Base-by-base conservation (phyloP, 2,329 filamentous ascomycete species). In the Alternaria ventricosa region DNA sequence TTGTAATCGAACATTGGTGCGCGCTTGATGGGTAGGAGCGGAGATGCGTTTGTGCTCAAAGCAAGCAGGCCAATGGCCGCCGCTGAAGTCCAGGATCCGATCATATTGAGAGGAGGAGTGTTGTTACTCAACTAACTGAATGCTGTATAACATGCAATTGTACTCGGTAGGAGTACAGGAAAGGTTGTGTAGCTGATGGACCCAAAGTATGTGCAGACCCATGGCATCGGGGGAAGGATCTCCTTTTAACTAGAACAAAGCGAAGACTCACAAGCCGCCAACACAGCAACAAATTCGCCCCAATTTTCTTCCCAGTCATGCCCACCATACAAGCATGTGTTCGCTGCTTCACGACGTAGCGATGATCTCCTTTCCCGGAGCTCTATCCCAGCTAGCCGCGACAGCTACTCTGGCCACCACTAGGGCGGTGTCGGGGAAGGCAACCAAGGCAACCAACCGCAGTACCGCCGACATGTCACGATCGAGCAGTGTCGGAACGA, bases 1-100 rank as follows among this genome's bases (percentile, higher is more conserved):
- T 83, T 81, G 76, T 87, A 89, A 70, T 85, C 77, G 68, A 89
- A 89, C 33, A 82, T 77, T 15, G 82, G 74, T 20, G 70, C 68
- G 57, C 76, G 73, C 62, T 76, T 74, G 43, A 63, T 47, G 25
- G 69, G 64, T 61, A 74, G 68, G 41, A 77, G 44, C 41, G 77
- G 77, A 25, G 76, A 74, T 23, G 76, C 77, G 57, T 71, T 69
- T 55, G 75, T 70, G 65, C 68, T 70, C 47, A 76, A 49, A 11
- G 74, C 71, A 22, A 79, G 71, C n/a, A 79, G 65, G 58, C 75
- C 70, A 60, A 79, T 57, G 50, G 73, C 69, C 55, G 71, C 68
- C 20, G 65, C 66, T 41, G 61, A 70, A 45, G 64, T 67, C 67
- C 72, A 75, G 47, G 66, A 71, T 68, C 71, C 64, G 30, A 75